Evolutionary conservation across 176 grass and related monocot genomes (phyloP), one percentile per base, ranked within the genome.

Genomic region (Typha latifolia): DNA sequence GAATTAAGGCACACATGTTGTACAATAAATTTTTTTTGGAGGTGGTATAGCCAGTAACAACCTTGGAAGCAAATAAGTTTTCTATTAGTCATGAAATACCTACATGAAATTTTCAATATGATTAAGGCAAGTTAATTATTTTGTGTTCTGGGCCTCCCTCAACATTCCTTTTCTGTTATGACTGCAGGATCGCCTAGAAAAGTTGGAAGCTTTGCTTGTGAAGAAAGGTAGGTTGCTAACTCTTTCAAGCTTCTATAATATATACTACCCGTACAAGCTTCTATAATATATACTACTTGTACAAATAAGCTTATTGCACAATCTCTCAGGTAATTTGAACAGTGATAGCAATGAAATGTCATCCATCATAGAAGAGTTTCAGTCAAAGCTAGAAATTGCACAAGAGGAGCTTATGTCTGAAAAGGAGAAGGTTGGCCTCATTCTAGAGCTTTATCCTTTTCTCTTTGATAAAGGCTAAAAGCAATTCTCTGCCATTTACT

Each of bases 111-210:
- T 53, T 14, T 51, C 14, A 12, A 51, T 51, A 12, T 51, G 14
- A 51, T 8, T 12, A 51, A 51, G 12, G 10, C 10, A 51, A 14
- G 14, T 51, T 14, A 2, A 26, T 26, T 53, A 53, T 53, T 53
- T 53, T 53, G 52, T 21, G n/a, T 57, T 57, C 16, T 5, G 3
- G 16, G 52, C 10, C 19, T 57, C 52, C 19, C 19, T 10, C 16
- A 57, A 20, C 19, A 20, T 57, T 37, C 34, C 0, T 31, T 14
- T 32, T 51, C 4, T 64, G 4, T 51, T 59, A 16, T 43, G 37
- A 24, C 15, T 67, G 20, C 64, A 76, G 73, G 73, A 76, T 48
- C 73, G 73, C 12, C 47, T 76, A 31, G 51, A 63, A 59, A 66
- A 67, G 49, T 67, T 76, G 64, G 73, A 76, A 51, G 20, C 14